phyloP scores from a whole-genome alignment of 306 rosid species.

The Amphicarpaea edgeworthii region DNA sequence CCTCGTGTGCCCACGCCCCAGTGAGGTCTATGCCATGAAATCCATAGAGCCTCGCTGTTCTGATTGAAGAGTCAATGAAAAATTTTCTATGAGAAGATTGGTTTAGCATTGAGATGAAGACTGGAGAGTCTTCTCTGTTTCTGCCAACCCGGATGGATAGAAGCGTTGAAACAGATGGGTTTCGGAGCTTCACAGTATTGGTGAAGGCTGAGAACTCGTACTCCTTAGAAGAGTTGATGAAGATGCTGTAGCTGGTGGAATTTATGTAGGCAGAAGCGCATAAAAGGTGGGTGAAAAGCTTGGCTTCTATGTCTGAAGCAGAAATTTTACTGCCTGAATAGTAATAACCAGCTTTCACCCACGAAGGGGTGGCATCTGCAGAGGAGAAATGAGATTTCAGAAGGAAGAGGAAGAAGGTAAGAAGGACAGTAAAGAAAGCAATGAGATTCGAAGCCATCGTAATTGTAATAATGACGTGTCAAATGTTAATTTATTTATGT shows the following conservation, averaged over 20 bases:
- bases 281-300: slow-evolving; percentile 50
- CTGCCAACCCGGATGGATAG: slow-evolving; percentile 48
- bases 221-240: slow-evolving; percentile 41
- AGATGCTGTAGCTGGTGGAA: slow-evolving; percentile 42
- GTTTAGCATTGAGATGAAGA: slow-evolving; percentile 45
- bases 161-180: slow-evolving; percentile 58
- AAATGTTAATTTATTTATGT: too few relatives aligned
- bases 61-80: slow-evolving; percentile 62
- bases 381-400: slow-evolving; percentile 31
- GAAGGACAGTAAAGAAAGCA: slow-evolving; percentile 1
- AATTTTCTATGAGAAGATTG: slow-evolving; percentile 44
- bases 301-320: slow-evolving; percentile 49
- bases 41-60: slow-evolving; percentile 45
- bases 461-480: too few relatives aligned
- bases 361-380: slow-evolving; percentile 3
- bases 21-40: slow-evolving; percentile 62
- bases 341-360: slow-evolving; percentile 55
- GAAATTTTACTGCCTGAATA: slow-evolving; percentile 37
- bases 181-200: slow-evolving; percentile 48
- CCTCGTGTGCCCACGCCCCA: slow-evolving; percentile 45
- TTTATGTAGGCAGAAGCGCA: slow-evolving; percentile 52
- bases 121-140: background rate
- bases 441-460: slow-evolving; percentile 48
- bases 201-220: slow-evolving; percentile 51
- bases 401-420: slow-evolving; percentile 16